These are phyloP conservation scores for Trifolium repens DNA, from an alignment of 306 rosid genomes.

Conservation along the genomic window DNA sequence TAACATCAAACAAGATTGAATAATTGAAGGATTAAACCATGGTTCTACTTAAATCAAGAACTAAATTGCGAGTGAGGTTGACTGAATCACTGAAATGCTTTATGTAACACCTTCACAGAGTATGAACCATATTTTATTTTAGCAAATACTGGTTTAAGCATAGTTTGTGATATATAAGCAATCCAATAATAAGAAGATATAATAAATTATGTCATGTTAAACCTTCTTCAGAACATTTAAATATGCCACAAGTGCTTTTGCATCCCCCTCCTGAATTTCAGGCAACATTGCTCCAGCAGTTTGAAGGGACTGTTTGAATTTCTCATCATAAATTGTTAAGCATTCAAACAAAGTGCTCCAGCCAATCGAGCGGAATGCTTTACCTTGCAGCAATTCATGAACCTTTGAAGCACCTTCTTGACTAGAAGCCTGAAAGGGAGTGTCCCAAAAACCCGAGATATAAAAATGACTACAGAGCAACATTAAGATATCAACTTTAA, in stretches of 20 bases:
- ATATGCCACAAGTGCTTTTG: slow-evolving; percentile 94
- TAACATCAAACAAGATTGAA: slow-evolving; percentile 3
- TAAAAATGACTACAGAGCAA: slow-evolving; percentile 13
- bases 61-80: not conserved
- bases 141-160: not conserved
- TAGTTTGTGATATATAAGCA: slow-evolving; percentile 8
- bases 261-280: slow-evolving; percentile 95
- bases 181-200: slow-evolving; percentile 7
- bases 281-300: slow-evolving; percentile 83
- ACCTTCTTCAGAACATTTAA: slow-evolving; percentile 92
- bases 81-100: not conserved
- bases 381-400: slow-evolving; percentile 93
- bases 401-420: slow-evolving; percentile 94
- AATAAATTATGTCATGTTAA: slow-evolving; percentile 26
- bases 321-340: slow-evolving; percentile 91
- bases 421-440: slow-evolving; percentile 75
- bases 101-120: not conserved
- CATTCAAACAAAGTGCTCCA: slow-evolving; percentile 97
- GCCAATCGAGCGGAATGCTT: slow-evolving; percentile 95
- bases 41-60: not conserved
- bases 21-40: not conserved
- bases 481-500: slow-evolving; percentile 17
- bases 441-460: slow-evolving; percentile 24
- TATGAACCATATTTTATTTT: slow-evolving; percentile 8
- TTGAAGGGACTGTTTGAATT: slow-evolving; percentile 92